Conservation (phyloP, 2,329 filamentous ascomycete genomes). For the Fusarium luffae region DNA sequence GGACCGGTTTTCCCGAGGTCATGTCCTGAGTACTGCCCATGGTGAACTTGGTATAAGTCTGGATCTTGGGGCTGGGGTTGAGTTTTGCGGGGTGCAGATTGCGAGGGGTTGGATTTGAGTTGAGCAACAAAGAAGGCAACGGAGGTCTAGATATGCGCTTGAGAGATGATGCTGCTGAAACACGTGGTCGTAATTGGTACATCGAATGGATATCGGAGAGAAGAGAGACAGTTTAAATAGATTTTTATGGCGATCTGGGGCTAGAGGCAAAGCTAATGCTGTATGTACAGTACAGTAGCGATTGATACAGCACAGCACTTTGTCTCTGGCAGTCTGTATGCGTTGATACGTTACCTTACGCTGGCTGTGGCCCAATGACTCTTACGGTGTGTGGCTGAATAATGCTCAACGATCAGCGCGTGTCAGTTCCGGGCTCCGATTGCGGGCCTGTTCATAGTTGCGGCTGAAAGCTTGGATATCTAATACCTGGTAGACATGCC, state of each 20-base stretch:
- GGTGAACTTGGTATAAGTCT: conserved; percentile 21
- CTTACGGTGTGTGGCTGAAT: conserved; percentile 42
- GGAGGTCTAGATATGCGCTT: conserved; percentile 29
- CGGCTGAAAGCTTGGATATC: neutral
- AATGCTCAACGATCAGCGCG: conserved; percentile 19
- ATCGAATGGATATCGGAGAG: conserved; percentile 33
- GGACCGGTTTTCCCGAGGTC: conserved; percentile 51
- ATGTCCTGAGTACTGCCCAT: conserved; percentile 53
- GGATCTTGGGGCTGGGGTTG: conserved; percentile 13
- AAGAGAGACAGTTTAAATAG: conserved; percentile 15
- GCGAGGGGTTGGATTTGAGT: conserved; percentile 28
- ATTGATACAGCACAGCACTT: neutral
- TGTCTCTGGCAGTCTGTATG: conserved; percentile 15
- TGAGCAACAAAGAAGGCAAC: conserved; percentile 19
- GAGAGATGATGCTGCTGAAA: conserved; percentile 21
- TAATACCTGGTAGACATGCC: conserved; percentile 8
- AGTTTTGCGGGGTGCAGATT: conserved; percentile 18
- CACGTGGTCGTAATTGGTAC: conserved; percentile 42
- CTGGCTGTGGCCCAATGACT: conserved; percentile 35
- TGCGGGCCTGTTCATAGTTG: conserved; percentile 18
- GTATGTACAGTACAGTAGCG: neutral
- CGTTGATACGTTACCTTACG: conserved; percentile 7
- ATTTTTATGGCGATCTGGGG: conserved; percentile 24
- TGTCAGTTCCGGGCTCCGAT: conserved; percentile 26
- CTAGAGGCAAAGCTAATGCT: conserved; percentile 20